Percentiles rank a stretch among this genome's conserved stretches.
Conservation (phyloP, 2,329 filamentous ascomycete species). For the Falciphora oryzae region DNA sequence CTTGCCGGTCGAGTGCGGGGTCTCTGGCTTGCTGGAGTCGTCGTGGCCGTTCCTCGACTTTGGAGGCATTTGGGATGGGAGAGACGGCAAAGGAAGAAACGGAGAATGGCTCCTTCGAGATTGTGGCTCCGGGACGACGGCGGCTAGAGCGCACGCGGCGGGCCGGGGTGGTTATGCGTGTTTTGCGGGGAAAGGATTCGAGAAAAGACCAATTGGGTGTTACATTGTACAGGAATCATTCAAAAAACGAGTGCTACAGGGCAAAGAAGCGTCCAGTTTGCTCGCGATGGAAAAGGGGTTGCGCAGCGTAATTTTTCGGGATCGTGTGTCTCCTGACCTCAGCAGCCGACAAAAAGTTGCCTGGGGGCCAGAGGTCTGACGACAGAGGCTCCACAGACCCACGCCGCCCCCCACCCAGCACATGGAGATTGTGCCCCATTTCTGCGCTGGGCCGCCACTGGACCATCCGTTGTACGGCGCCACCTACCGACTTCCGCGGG, state of each 20-base stretch:
- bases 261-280: not conserved
- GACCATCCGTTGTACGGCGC: no score
- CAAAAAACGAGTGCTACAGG: not conserved
- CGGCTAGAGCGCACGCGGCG: not conserved
- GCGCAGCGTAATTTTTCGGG: not conserved
- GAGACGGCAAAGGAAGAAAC: not conserved
- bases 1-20: constrained; percentile 36
- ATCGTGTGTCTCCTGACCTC: not conserved
- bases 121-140: not conserved
- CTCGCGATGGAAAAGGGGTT: not conserved
- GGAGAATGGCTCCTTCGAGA: not conserved
- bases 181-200: not conserved
- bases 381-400: not conserved
- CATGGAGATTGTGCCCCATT: not conserved
- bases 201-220: not conserved
- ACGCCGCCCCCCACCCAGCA: not conserved
- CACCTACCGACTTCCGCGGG: not conserved
- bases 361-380: not conserved
- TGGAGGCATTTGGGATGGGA: constrained; percentile 24
- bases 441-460: no score
- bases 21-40: constrained; percentile 5
- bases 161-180: not conserved
- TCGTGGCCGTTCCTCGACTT: constrained; percentile 33
- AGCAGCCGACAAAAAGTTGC: not conserved
- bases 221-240: not conserved